These are phyloP conservation scores for Auricularia sp. DNA, from an alignment of 768 basidiomycete species.

Conservation along the genomic window DNA sequence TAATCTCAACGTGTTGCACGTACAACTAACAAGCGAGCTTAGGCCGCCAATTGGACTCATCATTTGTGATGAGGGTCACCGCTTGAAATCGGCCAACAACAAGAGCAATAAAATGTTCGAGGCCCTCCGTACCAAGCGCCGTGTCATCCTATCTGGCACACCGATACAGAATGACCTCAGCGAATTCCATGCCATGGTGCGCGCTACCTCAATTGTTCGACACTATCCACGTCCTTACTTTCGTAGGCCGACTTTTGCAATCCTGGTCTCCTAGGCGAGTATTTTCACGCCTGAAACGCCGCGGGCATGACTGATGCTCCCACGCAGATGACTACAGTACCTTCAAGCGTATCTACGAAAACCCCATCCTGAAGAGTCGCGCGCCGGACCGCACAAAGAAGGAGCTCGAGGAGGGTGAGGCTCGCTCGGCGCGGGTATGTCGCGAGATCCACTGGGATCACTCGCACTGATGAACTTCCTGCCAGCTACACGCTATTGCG, in stretches of 20 bases:
- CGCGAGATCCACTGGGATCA: not conserved
- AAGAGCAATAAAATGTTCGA: constrained; percentile 87
- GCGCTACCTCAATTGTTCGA: constrained; percentile 12
- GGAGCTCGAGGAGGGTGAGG: constrained; percentile 70
- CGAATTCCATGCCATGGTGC: constrained; percentile 94
- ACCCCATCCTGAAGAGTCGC: constrained; percentile 78
- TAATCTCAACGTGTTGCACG: not conserved
- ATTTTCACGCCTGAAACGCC: no score
- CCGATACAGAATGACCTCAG: constrained; percentile 94
- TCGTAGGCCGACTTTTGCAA: constrained; percentile 84
- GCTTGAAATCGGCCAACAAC: constrained; percentile 83
- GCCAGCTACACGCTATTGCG: constrained; percentile 59
- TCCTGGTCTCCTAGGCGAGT: constrained; percentile 73
- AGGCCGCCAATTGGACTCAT: constrained; percentile 90
- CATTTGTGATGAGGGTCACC: constrained; percentile 96
- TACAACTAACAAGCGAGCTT: not conserved
- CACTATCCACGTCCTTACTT: not conserved
- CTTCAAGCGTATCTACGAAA: constrained; percentile 77
- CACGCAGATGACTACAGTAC: constrained; percentile 58
- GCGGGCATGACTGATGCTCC: constrained; percentile 1
- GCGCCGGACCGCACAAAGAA: constrained; percentile 62
- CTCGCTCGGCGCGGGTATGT: constrained; percentile 62
- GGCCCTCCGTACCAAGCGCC: constrained; percentile 57
- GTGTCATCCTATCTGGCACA: constrained; percentile 90
- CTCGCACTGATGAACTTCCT: not conserved